Evolutionary conservation across 345 rosid genomes (phyloP), one percentile per base, ranked within the genome.

Genomic region (Gossypium anomalum): DNA sequence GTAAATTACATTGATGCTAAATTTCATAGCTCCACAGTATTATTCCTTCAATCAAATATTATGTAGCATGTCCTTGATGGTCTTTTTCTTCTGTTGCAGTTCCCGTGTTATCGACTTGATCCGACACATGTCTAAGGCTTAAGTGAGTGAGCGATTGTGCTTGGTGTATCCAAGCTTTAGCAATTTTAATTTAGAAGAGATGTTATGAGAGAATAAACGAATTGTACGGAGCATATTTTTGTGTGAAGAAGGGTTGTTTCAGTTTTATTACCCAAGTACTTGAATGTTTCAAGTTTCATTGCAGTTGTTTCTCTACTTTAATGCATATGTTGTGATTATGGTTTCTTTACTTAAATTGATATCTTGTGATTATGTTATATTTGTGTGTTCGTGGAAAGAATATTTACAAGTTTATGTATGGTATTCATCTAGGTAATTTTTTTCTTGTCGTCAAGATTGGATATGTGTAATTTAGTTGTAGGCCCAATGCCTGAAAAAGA

Each of bases 71-170:
- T 62, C 25, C 15, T 1, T 61, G 6, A 59, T 25, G 17, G 29
- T 48, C 16, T 3, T 70, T 65, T 20, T 57, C 27, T 44, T 43
- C 47, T 17, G 9, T 48, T 73, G 76, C 87, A 83, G 91, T 80
- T 45, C 83, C 8, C 84, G 90, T n/a, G 90, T 87, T 17, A 55
- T 84, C 14, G 92, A 85, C 81, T 78, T 89, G 85, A 85, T 89
- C 79, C 9, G 81, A n/a, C 89, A 85, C 81, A 87, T 86, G 20
- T 80, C 85, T 67, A 19, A 23, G 23, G 62, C 23, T 77, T 78
- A 4, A 58, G 41, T 2, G 11, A 65, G 7, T 1, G 13, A 64
- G 25, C 43, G 69, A 43, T 41, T 17, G 4, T 61, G 66, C 29
- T 64, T 61, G 43, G 65, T 63, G 47, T 16, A 34, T 15, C 15